Evolutionary conservation across 2,329 filamentous ascomycete species (phyloP).

Genomic region (Exophiala lecanii-corni): DNA sequence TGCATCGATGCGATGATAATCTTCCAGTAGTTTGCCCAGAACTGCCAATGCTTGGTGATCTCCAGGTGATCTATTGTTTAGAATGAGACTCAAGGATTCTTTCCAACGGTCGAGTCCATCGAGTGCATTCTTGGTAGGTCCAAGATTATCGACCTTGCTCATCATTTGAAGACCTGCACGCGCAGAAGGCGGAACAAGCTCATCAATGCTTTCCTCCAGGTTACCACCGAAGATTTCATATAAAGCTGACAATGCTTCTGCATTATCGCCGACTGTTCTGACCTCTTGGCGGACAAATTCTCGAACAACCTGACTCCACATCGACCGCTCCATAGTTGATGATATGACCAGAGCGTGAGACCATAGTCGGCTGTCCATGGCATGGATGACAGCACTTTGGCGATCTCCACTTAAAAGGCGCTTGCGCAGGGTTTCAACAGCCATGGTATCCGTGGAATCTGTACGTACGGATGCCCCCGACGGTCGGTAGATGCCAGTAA

Average conservation of each 20-base stretch:
- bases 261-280: constrained; percentile 71
- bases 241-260: constrained; percentile 81
- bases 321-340: constrained; percentile 64
- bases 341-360: constrained; percentile 92
- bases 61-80: constrained; percentile 80
- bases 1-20: constrained; percentile 84
- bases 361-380: constrained; percentile 91
- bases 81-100: constrained; percentile 77
- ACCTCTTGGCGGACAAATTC: constrained; percentile 96
- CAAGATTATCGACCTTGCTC: constrained; percentile 62
- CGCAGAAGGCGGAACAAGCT: constrained; percentile 88
- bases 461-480: constrained; percentile 41
- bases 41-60: constrained; percentile 74
- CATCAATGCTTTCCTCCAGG: constrained; percentile 88
- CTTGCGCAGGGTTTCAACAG: constrained; percentile 67
- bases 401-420: constrained; percentile 74
- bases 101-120: constrained; percentile 90
- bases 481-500: constrained; percentile 39
- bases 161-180: constrained; percentile 89
- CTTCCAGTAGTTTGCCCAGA: constrained; percentile 73
- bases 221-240: constrained; percentile 95
- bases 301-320: constrained; percentile 90
- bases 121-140: constrained; percentile 64
- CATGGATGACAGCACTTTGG: constrained; percentile 88
- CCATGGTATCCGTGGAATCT: constrained; percentile 65